Conservation (phyloP, 768 basidiomycete genomes). For the Psilocybe azurescens region DNA sequence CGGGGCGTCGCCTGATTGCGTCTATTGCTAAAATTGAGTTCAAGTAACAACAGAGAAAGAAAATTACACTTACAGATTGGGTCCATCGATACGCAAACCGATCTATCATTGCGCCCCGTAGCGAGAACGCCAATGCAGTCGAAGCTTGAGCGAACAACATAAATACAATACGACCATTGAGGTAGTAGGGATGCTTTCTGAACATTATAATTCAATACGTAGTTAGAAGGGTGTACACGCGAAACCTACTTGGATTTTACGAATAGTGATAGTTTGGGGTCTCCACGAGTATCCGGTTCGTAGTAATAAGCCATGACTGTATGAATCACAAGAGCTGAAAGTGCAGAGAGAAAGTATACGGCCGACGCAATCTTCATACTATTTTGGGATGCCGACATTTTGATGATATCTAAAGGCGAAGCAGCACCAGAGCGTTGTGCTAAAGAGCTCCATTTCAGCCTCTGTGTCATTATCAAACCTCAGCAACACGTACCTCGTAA, state of each 20-base stretch:
- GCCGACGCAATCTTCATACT: slow-evolving; percentile 50
- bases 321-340: slow-evolving; percentile 49
- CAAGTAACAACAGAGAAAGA: background rate
- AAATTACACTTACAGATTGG: slow-evolving; percentile 21
- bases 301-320: slow-evolving; percentile 39
- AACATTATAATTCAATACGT: background rate
- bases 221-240: background rate
- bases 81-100: slow-evolving; percentile 58
- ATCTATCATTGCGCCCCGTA: slow-evolving; percentile 69
- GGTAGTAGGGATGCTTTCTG: slow-evolving; percentile 77
- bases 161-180: slow-evolving; percentile 73
- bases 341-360: slow-evolving; percentile 53
- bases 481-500: slow-evolving; percentile 54
- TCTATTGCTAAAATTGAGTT: slow-evolving; percentile 4
- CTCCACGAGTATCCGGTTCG: slow-evolving; percentile 34
- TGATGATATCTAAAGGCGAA: slow-evolving; percentile 57
- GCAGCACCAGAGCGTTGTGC: slow-evolving; percentile 52
- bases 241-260: slow-evolving; percentile 66
- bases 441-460: slow-evolving; percentile 19
- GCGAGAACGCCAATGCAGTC: slow-evolving; percentile 49
- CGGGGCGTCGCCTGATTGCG: slow-evolving; percentile 11
- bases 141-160: slow-evolving; percentile 57
- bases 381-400: slow-evolving; percentile 49
- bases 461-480: background rate
- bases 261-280: slow-evolving; percentile 57